A percentile compares a stretch with the other conserved stretches of the same genome.
Conservation (phyloP, 2,329 filamentous ascomycete species). For the Venturiaceae sp. region DNA sequence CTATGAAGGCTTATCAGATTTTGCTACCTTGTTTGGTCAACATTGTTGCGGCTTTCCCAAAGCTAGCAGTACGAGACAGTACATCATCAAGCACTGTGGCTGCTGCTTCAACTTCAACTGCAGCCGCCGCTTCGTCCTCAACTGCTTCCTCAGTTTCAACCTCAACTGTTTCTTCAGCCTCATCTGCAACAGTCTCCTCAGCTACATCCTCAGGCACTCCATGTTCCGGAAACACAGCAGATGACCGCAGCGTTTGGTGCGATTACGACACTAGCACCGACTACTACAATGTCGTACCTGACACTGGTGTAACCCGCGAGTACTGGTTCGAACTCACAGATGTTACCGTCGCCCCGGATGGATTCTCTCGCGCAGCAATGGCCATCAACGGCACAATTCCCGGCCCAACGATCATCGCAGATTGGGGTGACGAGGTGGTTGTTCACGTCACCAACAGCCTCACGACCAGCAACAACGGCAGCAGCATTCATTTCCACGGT, state of each 20-base stretch:
- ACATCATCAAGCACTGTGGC: no score
- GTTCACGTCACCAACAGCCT: slow-evolving; percentile 9
- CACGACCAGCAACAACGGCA: slow-evolving; percentile 7
- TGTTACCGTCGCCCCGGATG: slow-evolving; percentile 8
- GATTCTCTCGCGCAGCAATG: slow-evolving; percentile 10
- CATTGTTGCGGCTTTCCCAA: not conserved
- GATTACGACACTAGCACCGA: slow-evolving; percentile 6
- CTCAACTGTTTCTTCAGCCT: no score
- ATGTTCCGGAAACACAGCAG: slow-evolving; percentile 22
- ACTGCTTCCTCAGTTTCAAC: no score
- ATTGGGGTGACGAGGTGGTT: slow-evolving; percentile 9
- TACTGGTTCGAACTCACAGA: slow-evolving; percentile 9
- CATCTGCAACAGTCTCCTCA: not conserved
- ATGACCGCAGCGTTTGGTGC: slow-evolving; percentile 14
- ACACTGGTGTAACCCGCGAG: slow-evolving; percentile 4
- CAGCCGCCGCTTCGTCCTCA: no score
- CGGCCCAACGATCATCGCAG: slow-evolving; percentile 7
- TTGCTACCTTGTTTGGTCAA: not conserved
- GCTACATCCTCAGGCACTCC: slow-evolving; percentile 10
- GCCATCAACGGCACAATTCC: slow-evolving; percentile 9
- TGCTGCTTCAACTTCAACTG: no score
- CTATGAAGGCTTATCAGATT: not conserved
- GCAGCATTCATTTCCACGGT: slow-evolving; percentile 9
- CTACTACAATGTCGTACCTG: slow-evolving; percentile 6
- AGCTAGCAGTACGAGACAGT: no score